Percentiles rank a stretch among this genome's conserved stretches.
These are phyloP conservation scores for Beverwykella pulmonaria DNA, from an alignment of 495 filamentous ascomycete species.

Conservation along the genomic window DNA sequence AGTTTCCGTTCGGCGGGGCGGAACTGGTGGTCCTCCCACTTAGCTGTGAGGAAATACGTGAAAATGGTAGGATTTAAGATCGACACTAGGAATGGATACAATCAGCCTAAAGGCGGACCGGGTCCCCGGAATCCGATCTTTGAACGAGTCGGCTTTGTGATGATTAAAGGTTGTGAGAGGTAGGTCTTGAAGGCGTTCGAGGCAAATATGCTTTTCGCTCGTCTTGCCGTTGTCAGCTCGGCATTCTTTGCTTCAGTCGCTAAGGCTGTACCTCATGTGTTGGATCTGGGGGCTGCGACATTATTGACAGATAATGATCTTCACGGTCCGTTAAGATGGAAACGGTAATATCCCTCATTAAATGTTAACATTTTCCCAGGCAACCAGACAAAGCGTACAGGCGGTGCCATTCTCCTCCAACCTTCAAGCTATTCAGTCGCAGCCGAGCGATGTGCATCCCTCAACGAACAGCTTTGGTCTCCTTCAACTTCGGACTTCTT, in stretches of 20 bases:
- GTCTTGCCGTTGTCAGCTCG: background rate
- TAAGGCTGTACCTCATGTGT: background rate
- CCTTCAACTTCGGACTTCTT: constrained; percentile 3
- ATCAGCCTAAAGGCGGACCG: constrained; percentile 1
- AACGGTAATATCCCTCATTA: background rate
- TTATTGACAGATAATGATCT: constrained; percentile 17
- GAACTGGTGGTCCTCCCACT: background rate
- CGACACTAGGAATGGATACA: background rate
- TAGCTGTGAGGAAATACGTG: background rate
- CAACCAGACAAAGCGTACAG: constrained; percentile 7
- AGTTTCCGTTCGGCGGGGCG: background rate
- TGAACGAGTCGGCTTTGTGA: background rate
- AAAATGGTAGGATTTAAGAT: background rate
- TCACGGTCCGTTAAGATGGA: background rate
- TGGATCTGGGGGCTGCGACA: constrained; percentile 3
- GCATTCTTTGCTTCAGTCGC: background rate
- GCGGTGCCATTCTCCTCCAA: constrained; percentile 7
- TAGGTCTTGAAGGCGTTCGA: background rate
- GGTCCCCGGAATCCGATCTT: background rate
- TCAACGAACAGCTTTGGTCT: constrained; percentile 5
- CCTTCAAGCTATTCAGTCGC: constrained; percentile 1
- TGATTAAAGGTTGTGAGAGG: background rate
- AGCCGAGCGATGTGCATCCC: background rate
- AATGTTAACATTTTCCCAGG: background rate
- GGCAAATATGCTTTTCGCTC: background rate